Base-by-base conservation (phyloP, 352 stramenopile species). In the Phytopythium mirpurense region DNA sequence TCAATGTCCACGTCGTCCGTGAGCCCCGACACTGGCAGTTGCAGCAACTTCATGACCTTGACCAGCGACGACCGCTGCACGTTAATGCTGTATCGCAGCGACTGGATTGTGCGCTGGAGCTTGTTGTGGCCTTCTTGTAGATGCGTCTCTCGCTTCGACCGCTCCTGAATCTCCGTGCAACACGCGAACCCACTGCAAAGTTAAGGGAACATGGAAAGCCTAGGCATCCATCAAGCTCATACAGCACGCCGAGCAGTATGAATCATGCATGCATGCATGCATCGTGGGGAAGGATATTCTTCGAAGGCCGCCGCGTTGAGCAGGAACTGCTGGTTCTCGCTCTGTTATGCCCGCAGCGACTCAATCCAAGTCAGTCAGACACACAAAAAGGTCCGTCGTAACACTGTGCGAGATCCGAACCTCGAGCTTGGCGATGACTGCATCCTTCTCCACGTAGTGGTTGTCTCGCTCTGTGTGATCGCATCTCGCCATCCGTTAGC, bases 301-400 rank as follows among this genome's bases (percentile, higher is more conserved):
- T 93, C 82, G 50, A 93, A 87, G 38, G 82, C 78, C 6, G 78
- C 81, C 11, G 80, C 82, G 38, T 90, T 90, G 51, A 90, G 60
- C 67, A 93, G 56, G 41, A 87, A 89, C 61, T 93, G 74, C 67
- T 90, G 77, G 54, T 93, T 93, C 65, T 93, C 82, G 63, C 63
- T 82, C 78, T 85, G 58, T 24, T 6, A 10, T 3, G 7, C 1
- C 2, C 37, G 15, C n/a, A 26, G 11, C 36, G 23, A 41, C 18
- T 2, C 6, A 24, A 43, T 6, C 16, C 34, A 38, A 18, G 5
- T 43, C 37, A 43, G 37, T 26, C 37, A 43, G 34, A n/a, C 19
- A 52, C 29, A 26, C 35, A 24, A 59, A 9, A 47, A 31, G 15
- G 14, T 21, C 26, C 3, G 34, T n/a, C n/a, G 32, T 2, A 15